Evolutionary conservation across 2,329 filamentous ascomycete genomes (phyloP), one percentile per base, ranked within the genome.

Genomic region (Colletotrichum costaricense): DNA sequence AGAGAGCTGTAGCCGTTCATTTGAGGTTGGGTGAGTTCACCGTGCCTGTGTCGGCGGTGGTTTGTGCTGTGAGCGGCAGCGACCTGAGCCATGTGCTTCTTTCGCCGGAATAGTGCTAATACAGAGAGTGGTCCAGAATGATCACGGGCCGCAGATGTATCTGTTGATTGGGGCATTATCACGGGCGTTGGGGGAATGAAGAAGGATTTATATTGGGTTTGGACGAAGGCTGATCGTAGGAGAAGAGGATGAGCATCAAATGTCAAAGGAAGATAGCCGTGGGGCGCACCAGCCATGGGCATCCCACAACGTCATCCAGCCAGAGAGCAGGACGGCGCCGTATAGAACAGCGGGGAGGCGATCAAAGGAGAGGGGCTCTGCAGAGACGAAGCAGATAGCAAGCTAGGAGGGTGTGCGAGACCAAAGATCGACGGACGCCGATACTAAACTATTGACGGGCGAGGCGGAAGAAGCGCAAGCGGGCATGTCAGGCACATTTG

Each of bases 1-100:
- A 74, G 24, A 38, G 63, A 67, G 28, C 49, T 60, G 12, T 63
- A 72, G 26, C 16, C 30, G n/a, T 49, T 33, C 33, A 54, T 30
- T 33, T 67, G 58, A 24, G 68, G 52, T 59, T 63, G 57, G 2
- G 52, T 64, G 38, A 68, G 57, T 38, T 72, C 68, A 7, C 57
- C 38, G 63, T 74, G 72, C 30, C 58, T 72, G 4, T 72, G 63
- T 56, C 68, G 68, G 30, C 63, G 56, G 33, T 72, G 58, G 8
- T 56, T 62, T 22, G 55, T 35, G 22, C 8, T 72, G 9, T 30
- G 38, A 26, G 12, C 9, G 26, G 57, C 57, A 26, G 57, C 19
- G 49, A 59, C 68, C 63, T 72, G 63, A 68, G 72, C 68, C 72
- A 67, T 74, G 52, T 65, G 56, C 46, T 62, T 66, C 28, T 59